phyloP scores from a whole-genome alignment of 2,329 filamentous ascomycete genomes.

The Diaporthe citriasiana region DNA sequence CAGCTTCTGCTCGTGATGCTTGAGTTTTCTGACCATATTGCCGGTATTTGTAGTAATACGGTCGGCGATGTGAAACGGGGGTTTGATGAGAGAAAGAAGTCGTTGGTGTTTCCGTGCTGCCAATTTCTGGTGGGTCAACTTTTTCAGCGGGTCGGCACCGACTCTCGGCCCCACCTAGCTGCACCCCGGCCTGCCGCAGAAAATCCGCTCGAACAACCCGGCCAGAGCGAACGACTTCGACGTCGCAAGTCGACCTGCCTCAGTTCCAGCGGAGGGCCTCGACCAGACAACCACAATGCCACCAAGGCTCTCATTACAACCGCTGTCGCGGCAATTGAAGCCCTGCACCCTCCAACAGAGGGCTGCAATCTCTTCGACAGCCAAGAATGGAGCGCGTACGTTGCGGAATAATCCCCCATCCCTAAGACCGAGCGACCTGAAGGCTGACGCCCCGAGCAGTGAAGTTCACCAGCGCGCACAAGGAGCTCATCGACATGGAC shows the following conservation, averaged over 20 bases:
- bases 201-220: conserved; percentile 35
- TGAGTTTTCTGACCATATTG: conserved; percentile 93
- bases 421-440: background rate
- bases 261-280: conserved; percentile 6
- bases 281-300: conserved; percentile 39
- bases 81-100: background rate
- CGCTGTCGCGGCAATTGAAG: conserved; percentile 44
- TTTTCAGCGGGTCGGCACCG: conserved; percentile 39
- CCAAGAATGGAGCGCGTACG: conserved; percentile 40
- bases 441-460: conserved; percentile 31
- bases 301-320: conserved; percentile 39
- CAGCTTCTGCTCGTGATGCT: conserved; percentile 97
- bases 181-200: conserved; percentile 36
- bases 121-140: conserved; percentile 44
- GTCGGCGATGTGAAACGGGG: background rate
- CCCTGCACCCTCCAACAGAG: conserved; percentile 38
- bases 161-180: conserved; percentile 26
- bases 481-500: conserved; percentile 38
- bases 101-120: conserved; percentile 32
- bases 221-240: conserved; percentile 4
- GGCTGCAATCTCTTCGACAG: conserved; percentile 37
- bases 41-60: conserved; percentile 9
- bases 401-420: background rate
- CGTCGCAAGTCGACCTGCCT: background rate
- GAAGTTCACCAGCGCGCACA: conserved; percentile 22